phyloP scores from a whole-genome alignment of 2,329 filamentous ascomycete genomes.

The Coleophoma eucalyptorum region DNA sequence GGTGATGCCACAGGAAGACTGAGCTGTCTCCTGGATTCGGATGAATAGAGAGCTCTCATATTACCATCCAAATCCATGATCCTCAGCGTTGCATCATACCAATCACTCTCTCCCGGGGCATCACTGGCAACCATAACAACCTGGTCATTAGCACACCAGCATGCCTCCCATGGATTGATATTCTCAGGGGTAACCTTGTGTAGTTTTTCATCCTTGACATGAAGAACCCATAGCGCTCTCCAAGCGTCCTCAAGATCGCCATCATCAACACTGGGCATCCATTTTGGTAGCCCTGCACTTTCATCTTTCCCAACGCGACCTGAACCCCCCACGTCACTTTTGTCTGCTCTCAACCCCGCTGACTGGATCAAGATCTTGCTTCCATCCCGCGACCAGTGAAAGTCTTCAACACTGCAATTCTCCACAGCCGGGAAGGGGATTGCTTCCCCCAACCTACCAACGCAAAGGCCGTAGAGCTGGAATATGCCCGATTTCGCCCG shows the following conservation, averaged over 20 bases:
- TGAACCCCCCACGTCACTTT: constrained; percentile 1
- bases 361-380: constrained; percentile 1
- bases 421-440: background rate
- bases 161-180: constrained; percentile 1
- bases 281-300: constrained; percentile 25
- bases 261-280: constrained; percentile 1
- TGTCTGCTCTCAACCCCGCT: background rate
- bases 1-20: background rate
- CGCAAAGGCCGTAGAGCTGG: background rate
- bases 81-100: constrained; percentile 2
- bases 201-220: background rate
- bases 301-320: constrained; percentile 1
- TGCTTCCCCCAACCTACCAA: background rate
- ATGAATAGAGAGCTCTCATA: background rate
- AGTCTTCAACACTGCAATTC: constrained; percentile 1
- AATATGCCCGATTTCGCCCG: constrained; percentile 1
- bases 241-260: background rate
- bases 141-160: background rate
- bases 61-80: background rate
- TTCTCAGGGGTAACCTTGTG: background rate
- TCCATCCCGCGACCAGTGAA: constrained; percentile 2
- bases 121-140: background rate
- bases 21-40: constrained; percentile 1
- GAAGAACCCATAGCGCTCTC: background rate
- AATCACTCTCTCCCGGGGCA: constrained; percentile 1